These are phyloP conservation scores for Acanthamoeba castellanii DNA, from an alignment of 208 protist genomes.

Conservation along the genomic window DNA sequence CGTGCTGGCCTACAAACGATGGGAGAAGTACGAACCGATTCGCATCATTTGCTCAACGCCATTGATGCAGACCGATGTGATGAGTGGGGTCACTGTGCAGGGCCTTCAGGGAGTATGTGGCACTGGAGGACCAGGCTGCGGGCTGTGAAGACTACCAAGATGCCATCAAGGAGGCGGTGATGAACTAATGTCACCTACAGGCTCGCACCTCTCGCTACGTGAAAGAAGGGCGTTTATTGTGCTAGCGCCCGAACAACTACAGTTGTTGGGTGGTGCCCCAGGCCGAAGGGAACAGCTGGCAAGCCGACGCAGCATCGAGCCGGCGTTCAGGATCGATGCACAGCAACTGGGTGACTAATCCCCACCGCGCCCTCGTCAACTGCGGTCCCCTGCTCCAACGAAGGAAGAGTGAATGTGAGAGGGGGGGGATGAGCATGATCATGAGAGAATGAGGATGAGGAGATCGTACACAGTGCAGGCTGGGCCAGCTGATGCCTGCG, in stretches of 20 bases:
- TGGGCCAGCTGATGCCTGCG: background rate
- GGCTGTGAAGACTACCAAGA: constrained; percentile 32
- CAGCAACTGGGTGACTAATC: background rate
- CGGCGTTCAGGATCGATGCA: background rate
- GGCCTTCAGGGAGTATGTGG: constrained; percentile 2
- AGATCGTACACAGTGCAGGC: background rate
- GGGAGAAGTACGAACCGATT: background rate
- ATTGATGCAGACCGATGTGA: background rate
- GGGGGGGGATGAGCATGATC: too few species aligned
- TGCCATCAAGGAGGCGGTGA: constrained; percentile 36
- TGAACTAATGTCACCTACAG: background rate
- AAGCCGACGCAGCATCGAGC: background rate
- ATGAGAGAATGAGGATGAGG: too few species aligned
- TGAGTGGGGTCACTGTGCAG: background rate
- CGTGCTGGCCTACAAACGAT: constrained; percentile 29
- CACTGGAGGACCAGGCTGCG: constrained; percentile 3
- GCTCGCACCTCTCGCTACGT: too few species aligned
- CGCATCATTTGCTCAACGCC: background rate
- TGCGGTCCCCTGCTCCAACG: background rate
- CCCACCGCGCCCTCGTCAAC: background rate
- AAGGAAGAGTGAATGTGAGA: background rate
- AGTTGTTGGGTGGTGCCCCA: too few species aligned
- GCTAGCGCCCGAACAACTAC: too few species aligned
- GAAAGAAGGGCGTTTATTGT: too few species aligned
- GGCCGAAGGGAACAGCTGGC: too few species aligned